Evolutionary conservation across 2,329 filamentous ascomycete genomes (phyloP).

Genomic region (Pseudocercospora crystallina): DNA sequence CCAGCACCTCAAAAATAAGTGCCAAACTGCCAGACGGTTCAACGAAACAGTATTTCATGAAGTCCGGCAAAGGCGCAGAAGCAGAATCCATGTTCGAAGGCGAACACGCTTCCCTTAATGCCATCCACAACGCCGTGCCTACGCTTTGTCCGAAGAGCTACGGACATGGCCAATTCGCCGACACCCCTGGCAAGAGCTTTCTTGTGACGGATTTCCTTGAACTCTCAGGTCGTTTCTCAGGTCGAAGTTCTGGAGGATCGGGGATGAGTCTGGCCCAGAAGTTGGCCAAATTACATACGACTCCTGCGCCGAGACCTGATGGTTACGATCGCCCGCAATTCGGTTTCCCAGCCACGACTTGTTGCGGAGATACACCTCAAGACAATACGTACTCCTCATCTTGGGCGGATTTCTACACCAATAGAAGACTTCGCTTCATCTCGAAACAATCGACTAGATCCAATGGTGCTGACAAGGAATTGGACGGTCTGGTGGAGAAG

Average conservation of each 20-base stretch:
- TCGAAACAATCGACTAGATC: slow-evolving; percentile 56
- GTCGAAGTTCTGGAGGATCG: slow-evolving; percentile 23
- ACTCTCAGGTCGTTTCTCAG: slow-evolving; percentile 45
- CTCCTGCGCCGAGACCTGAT: slow-evolving; percentile 65
- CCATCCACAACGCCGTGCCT: slow-evolving; percentile 70
- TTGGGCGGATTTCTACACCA: slow-evolving; percentile 85
- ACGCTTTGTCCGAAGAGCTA: slow-evolving; percentile 73
- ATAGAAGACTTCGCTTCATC: slow-evolving; percentile 70
- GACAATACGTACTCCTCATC: slow-evolving; percentile 70
- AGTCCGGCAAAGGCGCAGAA: slow-evolving; percentile 61
- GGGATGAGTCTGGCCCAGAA: slow-evolving; percentile 68
- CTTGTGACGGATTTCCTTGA: slow-evolving; percentile 79
- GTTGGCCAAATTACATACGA: slow-evolving; percentile 75
- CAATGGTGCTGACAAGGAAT: slow-evolving; percentile 64
- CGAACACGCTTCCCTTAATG: slow-evolving; percentile 80
- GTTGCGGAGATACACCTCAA: slow-evolving; percentile 81
- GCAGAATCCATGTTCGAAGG: slow-evolving; percentile 71
- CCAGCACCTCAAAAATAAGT: slow-evolving; percentile 64
- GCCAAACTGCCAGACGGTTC: slow-evolving; percentile 49
- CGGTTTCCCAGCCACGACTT: slow-evolving; percentile 81
- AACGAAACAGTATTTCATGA: slow-evolving; percentile 66
- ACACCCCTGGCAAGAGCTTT: slow-evolving; percentile 50
- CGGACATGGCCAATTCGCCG: slow-evolving; percentile 64
- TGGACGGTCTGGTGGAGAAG: slow-evolving; percentile 64
- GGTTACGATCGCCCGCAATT: slow-evolving; percentile 64